Evolutionary conservation across 306 rosid genomes (phyloP), one percentile per base, ranked within the genome.

Genomic region (Rosa multiflora): DNA sequence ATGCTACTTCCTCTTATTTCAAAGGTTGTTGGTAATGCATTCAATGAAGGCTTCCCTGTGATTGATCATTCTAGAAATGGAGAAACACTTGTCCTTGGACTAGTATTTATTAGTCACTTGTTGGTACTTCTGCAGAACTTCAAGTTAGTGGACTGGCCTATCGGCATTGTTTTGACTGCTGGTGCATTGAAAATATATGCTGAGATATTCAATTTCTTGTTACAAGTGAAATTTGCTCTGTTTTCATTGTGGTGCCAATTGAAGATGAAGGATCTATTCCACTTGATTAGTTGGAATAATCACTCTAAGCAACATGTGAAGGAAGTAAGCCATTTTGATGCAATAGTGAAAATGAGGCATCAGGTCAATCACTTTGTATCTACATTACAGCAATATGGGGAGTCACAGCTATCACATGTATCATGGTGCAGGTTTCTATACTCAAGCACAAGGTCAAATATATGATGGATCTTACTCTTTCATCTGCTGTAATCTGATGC

Each of bases 1-100:
- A 92, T 92, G 97, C 97, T 94, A 69, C 97, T 94, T 83, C 97
- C 92, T 88, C 97, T 94, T 59, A 94, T 94, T 83, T 94, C 97
- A 5, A 94, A 94, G 97, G 97, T 90, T 81, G 97, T 92, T 78
- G 98, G 88, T 23, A 92, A 81, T 78, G 85, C 88, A 77, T 88
- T 86, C 73, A 84, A 92, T 66, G 98, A 94, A 76, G 97, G 43
- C 6, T 40, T 5, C 6, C 43, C 43, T 4, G 43, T 40, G 43
- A 40, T 40, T 40, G 43, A 40, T 40, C 43, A 4, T 40, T 40
- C 43, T 5, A 40, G 43, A 40, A 40, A 40, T 32, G 35, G 35
- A 32, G 35, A 32, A 32, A 32, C 35, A 32, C 35, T 32, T 32
- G 35, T 32, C 2, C 35, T 32, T 32, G 35, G 35, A 32, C 35